Conservation (phyloP, 352 stramenopile genomes). For the Globisporangium cylindrosporum region DNA sequence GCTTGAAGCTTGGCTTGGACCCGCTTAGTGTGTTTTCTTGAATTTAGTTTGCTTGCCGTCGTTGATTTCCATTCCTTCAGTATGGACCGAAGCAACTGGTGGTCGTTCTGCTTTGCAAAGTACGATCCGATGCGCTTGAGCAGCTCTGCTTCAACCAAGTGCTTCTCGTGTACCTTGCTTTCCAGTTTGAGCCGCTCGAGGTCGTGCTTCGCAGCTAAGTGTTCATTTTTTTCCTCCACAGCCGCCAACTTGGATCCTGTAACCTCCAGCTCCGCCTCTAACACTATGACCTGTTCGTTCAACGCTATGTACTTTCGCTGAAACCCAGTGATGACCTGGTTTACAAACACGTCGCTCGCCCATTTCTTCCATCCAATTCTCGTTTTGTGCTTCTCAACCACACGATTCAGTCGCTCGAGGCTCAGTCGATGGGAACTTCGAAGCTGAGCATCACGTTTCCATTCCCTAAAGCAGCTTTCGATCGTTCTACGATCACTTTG, state of each 20-base stretch:
- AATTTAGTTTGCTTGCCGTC: not conserved
- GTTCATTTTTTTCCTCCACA: slow-evolving; percentile 4
- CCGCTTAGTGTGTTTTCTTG: slow-evolving; percentile 11
- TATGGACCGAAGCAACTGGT: slow-evolving; percentile 19
- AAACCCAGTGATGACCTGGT: not conserved
- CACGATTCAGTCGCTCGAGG: slow-evolving; percentile 2
- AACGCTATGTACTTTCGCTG: not conserved
- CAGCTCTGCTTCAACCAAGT: slow-evolving; percentile 20
- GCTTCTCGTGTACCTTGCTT: slow-evolving; percentile 3
- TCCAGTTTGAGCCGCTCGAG: not conserved
- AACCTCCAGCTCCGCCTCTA: not conserved
- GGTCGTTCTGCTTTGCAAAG: slow-evolving; percentile 32
- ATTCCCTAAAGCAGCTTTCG: not conserved
- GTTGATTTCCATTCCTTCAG: slow-evolving; percentile 13
- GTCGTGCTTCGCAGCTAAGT: not conserved
- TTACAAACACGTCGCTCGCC: slow-evolving; percentile 1
- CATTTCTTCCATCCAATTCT: slow-evolving; percentile 8
- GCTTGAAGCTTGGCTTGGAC: not conserved
- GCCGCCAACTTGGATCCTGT: not conserved
- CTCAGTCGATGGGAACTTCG: not conserved
- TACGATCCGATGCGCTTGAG: slow-evolving; percentile 31
- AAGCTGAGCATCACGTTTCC: not conserved
- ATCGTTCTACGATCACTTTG: not conserved
- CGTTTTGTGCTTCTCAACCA: not conserved
- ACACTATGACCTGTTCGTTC: not conserved